Base-by-base conservation (phyloP, 2,329 filamentous ascomycete genomes). In the Neoscytalidium dimidiatum region DNA sequence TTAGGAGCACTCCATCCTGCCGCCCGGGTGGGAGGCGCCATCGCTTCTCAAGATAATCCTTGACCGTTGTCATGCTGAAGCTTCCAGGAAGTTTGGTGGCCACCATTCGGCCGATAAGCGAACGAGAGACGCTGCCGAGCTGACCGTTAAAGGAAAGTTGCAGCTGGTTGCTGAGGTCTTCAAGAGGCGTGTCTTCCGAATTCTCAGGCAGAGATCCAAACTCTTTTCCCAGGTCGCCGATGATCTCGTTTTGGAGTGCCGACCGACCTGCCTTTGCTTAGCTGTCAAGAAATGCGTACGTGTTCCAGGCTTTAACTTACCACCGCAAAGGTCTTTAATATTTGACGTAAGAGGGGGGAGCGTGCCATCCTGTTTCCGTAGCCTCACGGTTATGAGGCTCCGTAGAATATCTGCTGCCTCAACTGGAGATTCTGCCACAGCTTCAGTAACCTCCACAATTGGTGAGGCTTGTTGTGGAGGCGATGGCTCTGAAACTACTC, bases 151-250 rank as follows among this genome's bases (percentile, higher is more conserved):
- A 48, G 2, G 44, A 48, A 26, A 48, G 44, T 14, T 48, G 44
- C 44, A 48, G 44, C 44, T 48, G 44, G 44, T 26, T 11, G 33
- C 41, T 53, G 8, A 64, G 62, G 7, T 57, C 51, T n/a, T 21
- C 31, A 3, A 64, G n/a, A 19, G 51, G 41, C 21, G 56, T 21
- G n/a, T 64, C 62, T 26, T 64, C 62, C 17, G 38, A 21, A 9
- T 33, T 33, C n/a, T 64, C 62, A 23, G 62, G 62, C 19, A 49
- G 23, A 33, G 38, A 41, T 26, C 62, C 38, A 35, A 64, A 49
- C 26, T 49, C 46, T 49, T 49, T 49, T 17, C 46, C 26, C 23
- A 49, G 26, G 46, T 49, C 46, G 26, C 46, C 46, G 46, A 49
- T 49, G 46, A 49, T 49, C 17, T 49, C 46, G 13, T 49, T 49